Evolutionary conservation across 176 grass and related monocot genomes (phyloP).

Genomic region (Typha latifolia): DNA sequence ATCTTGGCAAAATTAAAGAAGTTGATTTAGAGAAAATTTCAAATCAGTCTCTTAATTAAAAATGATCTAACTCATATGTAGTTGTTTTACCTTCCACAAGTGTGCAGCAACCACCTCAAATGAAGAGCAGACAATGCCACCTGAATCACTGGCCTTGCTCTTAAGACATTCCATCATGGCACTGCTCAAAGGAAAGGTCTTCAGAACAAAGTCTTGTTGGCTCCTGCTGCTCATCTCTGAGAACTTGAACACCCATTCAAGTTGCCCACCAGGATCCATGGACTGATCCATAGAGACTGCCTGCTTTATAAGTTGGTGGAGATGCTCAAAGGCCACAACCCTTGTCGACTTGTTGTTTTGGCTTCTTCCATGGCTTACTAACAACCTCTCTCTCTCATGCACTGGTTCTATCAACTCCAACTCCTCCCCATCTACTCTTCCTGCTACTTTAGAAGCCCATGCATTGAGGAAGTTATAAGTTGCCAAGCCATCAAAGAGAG

Average conservation of each 20-base stretch:
- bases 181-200: conserved; percentile 11
- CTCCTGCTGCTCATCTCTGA: not conserved
- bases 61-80: no score
- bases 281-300: not conserved
- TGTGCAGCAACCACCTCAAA: conserved; percentile 22
- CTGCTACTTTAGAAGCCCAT: conserved; percentile 6
- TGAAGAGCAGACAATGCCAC: conserved; percentile 9
- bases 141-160: conserved; percentile 2
- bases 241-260: not conserved
- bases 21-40: no score
- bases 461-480: conserved; percentile 20
- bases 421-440: not conserved
- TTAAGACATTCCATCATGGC: conserved; percentile 13
- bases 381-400: conserved; percentile 21
- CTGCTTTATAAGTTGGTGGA: conserved; percentile 17
- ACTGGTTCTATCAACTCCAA: conserved; percentile 1
- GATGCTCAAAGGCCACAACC: conserved; percentile 11
- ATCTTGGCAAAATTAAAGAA: no score
- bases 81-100: conserved; percentile 18
- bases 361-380: not conserved
- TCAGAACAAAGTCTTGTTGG: conserved; percentile 5
- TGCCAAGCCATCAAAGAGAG: conserved; percentile 19
- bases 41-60: no score
- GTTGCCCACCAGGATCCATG: not conserved
- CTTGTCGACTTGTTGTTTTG: not conserved